Evolutionary conservation across 768 basidiomycete species (phyloP), one percentile per base, ranked within the genome.

Genomic region (Lentinus tigrinus): DNA sequence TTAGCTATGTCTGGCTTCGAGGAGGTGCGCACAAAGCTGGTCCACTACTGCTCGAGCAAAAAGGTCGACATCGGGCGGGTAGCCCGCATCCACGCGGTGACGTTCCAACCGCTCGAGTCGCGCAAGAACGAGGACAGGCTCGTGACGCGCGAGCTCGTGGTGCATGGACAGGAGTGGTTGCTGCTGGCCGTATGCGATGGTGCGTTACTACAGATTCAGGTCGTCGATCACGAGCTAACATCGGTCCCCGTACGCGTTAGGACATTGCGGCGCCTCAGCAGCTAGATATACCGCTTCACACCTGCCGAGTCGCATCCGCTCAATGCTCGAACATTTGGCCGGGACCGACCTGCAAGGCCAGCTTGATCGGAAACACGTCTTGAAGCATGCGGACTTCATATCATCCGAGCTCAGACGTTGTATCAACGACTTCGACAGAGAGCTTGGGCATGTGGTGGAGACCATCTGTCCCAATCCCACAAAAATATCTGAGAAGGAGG

Each of bases 131-230:
- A 54, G 21, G 57, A 58, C 37, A 52, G 57, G 5, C n/a, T 54
- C 8, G 57, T 58, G 5, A 34, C 43, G 19, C 26, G 52, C 16
- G 21, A 43, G 34, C 26, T 47, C 23, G 16, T 26, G 14, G 47
- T 58, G 2, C 28, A 21, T 14, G 52, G 36, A 9, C 26, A 58
- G n/a, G 23, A 26, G 2, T 53, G 51, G 57, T 43, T 58, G 13
- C 43, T 58, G 16, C 26, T 53, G 19, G 57, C 51, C 2, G 57
- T 58, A 7, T 53, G 47, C 31, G 57, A 58, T 48, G 57, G 57
- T 58, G 38, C 28, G 50, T 37, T 38, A 1, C 19, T 23, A 16
- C 38, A 23, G 16, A 24, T 6, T 54, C 13, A 1, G 24, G 16
- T 26, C 2, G 11, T 47, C 13, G 11, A 3, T 23, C 40, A 21